phyloP scores from a whole-genome alignment of 208 protist species.

The Trypanosoma theileri region DNA sequence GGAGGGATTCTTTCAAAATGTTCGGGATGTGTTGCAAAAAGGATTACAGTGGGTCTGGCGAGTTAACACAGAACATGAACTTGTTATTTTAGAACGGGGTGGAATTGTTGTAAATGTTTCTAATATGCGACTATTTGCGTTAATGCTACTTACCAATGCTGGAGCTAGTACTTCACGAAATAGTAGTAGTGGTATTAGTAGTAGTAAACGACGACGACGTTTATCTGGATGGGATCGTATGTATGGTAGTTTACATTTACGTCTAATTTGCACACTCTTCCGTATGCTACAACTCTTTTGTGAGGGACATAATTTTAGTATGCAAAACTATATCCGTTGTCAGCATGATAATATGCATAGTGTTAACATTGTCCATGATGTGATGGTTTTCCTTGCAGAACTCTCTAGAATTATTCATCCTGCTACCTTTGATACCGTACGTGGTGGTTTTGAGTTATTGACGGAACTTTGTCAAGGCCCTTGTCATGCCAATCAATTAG shows the following conservation, averaged over 20 bases:
- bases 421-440: constrained; percentile 48
- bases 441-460: constrained; percentile 76
- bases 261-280: constrained; percentile 61
- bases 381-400: constrained; percentile 66
- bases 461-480: constrained; percentile 93
- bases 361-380: constrained; percentile 83
- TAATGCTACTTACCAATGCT: constrained; percentile 13
- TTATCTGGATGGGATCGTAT: constrained; percentile 61
- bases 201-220: not conserved
- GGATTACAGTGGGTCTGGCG: constrained; percentile 46
- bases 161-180: not conserved
- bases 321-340: constrained; percentile 90
- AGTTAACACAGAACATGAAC: constrained; percentile 64
- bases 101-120: constrained; percentile 4
- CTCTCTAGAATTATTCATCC: constrained; percentile 46
- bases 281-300: constrained; percentile 92
- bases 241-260: constrained; percentile 41
- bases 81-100: constrained; percentile 58
- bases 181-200: not conserved
- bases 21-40: constrained; percentile 51
- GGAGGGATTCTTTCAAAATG: constrained; percentile 76
- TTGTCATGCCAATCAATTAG: constrained; percentile 84
- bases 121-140: constrained; percentile 5
- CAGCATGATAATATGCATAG: constrained; percentile 83
- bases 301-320: constrained; percentile 84